phyloP scores from a whole-genome alignment of 2,329 filamentous ascomycete genomes.

The Periconia macrospinosa region DNA sequence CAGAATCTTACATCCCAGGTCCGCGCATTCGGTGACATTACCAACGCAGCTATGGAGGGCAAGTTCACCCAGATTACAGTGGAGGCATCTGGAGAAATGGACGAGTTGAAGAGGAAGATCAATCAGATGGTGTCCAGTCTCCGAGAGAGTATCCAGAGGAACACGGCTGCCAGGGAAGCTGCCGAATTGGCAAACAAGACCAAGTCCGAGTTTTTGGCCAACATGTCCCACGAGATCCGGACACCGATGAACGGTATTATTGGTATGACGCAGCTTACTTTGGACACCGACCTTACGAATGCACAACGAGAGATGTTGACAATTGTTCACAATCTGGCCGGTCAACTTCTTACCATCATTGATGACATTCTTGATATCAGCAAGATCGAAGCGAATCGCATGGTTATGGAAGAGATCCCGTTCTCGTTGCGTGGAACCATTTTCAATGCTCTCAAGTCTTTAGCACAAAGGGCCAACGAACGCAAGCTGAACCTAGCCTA shows the following conservation, averaged over 20 bases:
- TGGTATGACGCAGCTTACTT: constrained; percentile 93
- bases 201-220: constrained; percentile 96
- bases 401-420: constrained; percentile 98
- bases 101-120: constrained; percentile 98
- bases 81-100: constrained; percentile 97
- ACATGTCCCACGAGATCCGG: constrained; percentile 98
- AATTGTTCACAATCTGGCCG: constrained; percentile 94
- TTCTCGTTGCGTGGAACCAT: constrained; percentile 93
- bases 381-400: constrained; percentile 89
- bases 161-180: constrained; percentile 91
- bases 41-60: constrained; percentile 94
- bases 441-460: constrained; percentile 94
- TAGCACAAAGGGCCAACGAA: constrained; percentile 97
- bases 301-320: constrained; percentile 98
- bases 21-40: constrained; percentile 95
- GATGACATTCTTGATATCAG: constrained; percentile 74
- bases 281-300: constrained; percentile 90
- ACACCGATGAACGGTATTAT: constrained; percentile 99
- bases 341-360: constrained; percentile 95
- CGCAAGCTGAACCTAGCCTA: constrained; percentile 92
- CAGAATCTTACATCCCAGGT: constrained; percentile 91
- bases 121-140: constrained; percentile 99
- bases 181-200: constrained; percentile 97
- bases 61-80: constrained; percentile 98
- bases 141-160: constrained; percentile 93